Base-by-base conservation (phyloP, 352 stramenopile species). In the Globisporangium cystogenes region DNA sequence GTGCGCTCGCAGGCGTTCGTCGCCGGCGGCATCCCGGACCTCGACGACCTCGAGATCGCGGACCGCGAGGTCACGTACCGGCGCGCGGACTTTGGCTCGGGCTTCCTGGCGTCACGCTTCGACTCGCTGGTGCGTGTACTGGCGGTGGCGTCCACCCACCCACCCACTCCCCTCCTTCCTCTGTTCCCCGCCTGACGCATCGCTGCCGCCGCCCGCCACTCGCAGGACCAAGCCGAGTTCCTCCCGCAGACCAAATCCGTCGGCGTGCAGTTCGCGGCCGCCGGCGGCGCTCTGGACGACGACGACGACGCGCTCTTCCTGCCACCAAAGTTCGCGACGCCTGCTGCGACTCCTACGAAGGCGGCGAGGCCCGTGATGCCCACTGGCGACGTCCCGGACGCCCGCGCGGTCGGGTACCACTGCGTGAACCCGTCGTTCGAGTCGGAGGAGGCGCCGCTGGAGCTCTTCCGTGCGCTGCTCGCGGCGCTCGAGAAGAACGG, bases 401-500 rank as follows among this genome's bases (percentile, higher is more conserved):
- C 69, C 12, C 33, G 33, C n/a, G 68, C 72, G 4, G 71, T 82
- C 14, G 60, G 53, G 18, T 90, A 82, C 48, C 72, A 64, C 46
- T 65, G 78, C 54, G 76, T 90, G 31, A 90, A 90, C 60, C 79
- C 76, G 37, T 81, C 65, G 64, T 90, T 90, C 46, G 79, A 90
- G 67, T 90, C 79, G 1, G 63, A 65, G n/a, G 66, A 73, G n/a
- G 20, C 60, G 29, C 52, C 76, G 8, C 43, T 59, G 4, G 63
- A 74, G 18, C 77, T 86, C 46, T 84, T 83, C 35, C 58, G 58
- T 12, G 61, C 63, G n/a, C 68, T 87, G n/a, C 65, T 85, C 47
- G 61, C 59, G 18, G 68, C 76, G 3, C 65, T 86, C 29, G 57
- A 55, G 44, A 49, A 62, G 40, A 51, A 77, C 54, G 69, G 82